Evolutionary conservation across 2,329 filamentous ascomycete genomes (phyloP), one percentile per base, ranked within the genome.

Genomic region (Pezizomycotina sp.): DNA sequence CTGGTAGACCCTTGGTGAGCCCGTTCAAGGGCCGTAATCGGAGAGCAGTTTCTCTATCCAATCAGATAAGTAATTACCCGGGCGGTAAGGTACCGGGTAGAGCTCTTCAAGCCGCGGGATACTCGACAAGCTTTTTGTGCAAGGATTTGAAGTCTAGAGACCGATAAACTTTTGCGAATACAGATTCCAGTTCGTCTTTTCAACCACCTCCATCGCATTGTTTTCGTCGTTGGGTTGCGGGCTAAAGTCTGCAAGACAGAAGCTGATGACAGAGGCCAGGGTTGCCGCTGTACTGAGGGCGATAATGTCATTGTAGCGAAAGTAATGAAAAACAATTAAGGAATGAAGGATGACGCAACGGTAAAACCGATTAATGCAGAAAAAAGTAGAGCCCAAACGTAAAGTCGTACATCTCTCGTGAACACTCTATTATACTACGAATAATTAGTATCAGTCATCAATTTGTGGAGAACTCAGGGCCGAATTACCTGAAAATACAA

Each of bases 371-470:
- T 27, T 9, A 46, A 32, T 2, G 54, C 55, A 1, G 54, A 52
- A 10, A 43, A 43, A n/a, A 59, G 50, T 30, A 59, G 55, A 5
- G 53, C 53, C 14, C 47, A 48, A 28, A 58, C 51, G 32, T 59
- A 57, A 4, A 50, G 48, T 26, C 43, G 46, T 23, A 57, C 49
- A 34, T 57, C 54, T 2, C 50, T 57, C 9, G 57, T 58, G 47
- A 60, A 60, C 40, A 57, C 58, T 5, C 57, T 53, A 43, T 60
- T 60, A 50, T 58, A 58, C 50, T 47, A 26, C 10, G 3, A 19
- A 4, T 12, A 7, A 2, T 29, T 3, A 4, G 6, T 19, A 23
- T 5, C 19, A 14, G 8, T 6, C 14, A 19, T 10, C 16, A 10
- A 27, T 12, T 6, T 20, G 21, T 24, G 5, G n/a, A 26, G 26